phyloP scores from a whole-genome alignment of 108 stramenopile species.

The Schizochytrium sp. region DNA sequence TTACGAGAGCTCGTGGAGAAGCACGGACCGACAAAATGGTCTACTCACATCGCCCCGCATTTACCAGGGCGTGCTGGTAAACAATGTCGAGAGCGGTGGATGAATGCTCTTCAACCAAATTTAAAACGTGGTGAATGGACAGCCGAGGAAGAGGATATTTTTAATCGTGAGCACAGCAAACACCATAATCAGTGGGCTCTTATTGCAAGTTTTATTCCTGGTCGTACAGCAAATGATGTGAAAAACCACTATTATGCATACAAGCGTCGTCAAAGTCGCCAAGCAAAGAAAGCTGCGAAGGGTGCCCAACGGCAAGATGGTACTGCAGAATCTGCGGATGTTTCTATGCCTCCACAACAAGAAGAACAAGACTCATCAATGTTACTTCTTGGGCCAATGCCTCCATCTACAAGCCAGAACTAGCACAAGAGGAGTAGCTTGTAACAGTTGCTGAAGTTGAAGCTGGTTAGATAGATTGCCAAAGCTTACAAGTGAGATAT shows the following conservation, averaged over 20 bases:
- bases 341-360: background rate
- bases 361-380: no score
- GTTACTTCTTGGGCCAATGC: no score
- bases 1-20: conserved; percentile 67
- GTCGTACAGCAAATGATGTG: conserved; percentile 71
- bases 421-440: no score
- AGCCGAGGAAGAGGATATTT: conserved; percentile 68
- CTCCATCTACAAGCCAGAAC: no score
- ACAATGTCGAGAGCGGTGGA: conserved; percentile 73
- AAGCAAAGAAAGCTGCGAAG: background rate
- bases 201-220: conserved; percentile 71
- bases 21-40: conserved; percentile 71
- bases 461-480: no score
- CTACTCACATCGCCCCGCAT: conserved; percentile 65
- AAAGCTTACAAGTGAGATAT: no score
- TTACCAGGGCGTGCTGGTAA: conserved; percentile 72
- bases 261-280: conserved; percentile 59
- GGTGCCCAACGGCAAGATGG: background rate
- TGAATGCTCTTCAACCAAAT: conserved; percentile 74
- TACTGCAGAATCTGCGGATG: background rate
- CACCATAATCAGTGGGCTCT: conserved; percentile 73
- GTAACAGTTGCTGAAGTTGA: no score
- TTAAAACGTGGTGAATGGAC: conserved; percentile 69
- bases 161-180: conserved; percentile 64
- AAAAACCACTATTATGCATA: conserved; percentile 73